A percentile compares a stretch with the other conserved stretches of the same genome.
Conservation (phyloP, 2,329 filamentous ascomycete genomes). For the Trichophyton benhamiae region DNA sequence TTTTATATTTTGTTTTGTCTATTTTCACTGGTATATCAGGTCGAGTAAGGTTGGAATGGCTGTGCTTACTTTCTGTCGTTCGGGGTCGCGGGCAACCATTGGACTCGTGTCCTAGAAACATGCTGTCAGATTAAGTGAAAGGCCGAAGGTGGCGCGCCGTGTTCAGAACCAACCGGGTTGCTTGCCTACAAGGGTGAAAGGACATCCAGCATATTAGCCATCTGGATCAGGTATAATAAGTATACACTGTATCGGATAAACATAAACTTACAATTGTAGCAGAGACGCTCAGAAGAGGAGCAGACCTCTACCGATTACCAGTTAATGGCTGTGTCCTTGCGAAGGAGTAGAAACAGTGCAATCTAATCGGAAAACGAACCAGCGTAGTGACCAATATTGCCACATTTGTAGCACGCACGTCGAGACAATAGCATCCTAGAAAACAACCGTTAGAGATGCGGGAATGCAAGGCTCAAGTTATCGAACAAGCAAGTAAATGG, state of each 20-base stretch:
- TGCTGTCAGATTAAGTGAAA: background rate
- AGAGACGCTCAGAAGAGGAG: conserved; percentile 93
- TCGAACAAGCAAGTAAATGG: background rate
- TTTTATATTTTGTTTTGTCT: background rate
- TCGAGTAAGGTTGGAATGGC: background rate
- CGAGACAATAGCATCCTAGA: conserved; percentile 63
- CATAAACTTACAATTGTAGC: conserved; percentile 81
- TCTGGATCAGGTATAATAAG: background rate
- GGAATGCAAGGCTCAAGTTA: background rate
- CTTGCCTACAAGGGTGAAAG: conserved; percentile 25
- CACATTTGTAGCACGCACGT: conserved; percentile 66
- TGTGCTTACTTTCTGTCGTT: conserved; percentile 68
- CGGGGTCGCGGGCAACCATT: conserved; percentile 93
- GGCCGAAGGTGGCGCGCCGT: background rate
- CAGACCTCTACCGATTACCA: conserved; percentile 57
- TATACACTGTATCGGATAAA: conserved; percentile 15
- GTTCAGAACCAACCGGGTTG: conserved; percentile 30
- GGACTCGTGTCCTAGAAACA: conserved; percentile 68
- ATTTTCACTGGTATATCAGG: background rate
- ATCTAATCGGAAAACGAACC: conserved; percentile 25
- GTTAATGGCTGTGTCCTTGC: background rate
- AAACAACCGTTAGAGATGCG: background rate
- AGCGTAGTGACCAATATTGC: conserved; percentile 62
- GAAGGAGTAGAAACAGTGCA: no score
- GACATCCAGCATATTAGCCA: background rate